phyloP scores from a whole-genome alignment of 1,284 basidiomycete species.

The Anthracocystis setariae region DNA sequence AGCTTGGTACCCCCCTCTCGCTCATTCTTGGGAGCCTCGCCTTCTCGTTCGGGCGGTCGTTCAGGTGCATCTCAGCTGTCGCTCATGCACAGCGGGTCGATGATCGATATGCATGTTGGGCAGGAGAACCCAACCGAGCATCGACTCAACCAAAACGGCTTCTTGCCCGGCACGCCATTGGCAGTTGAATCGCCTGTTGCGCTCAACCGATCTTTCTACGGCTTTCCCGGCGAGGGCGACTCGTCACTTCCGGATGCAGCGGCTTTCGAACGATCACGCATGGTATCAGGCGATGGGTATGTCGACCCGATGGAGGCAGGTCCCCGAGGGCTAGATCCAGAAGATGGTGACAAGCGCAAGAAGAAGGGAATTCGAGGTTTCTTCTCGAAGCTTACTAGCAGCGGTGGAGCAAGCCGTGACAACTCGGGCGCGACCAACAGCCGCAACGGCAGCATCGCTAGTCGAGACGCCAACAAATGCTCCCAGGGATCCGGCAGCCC shows the following conservation, averaged over 20 bases:
- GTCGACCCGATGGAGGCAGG: conserved; percentile 46
- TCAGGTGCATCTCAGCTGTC: conserved; percentile 58
- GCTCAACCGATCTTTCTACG: conserved; percentile 50
- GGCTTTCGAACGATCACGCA: conserved; percentile 31
- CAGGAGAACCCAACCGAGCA: conserved; percentile 57
- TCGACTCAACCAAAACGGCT: conserved; percentile 53
- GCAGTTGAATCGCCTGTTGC: conserved; percentile 41
- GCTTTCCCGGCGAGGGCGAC: conserved; percentile 56
- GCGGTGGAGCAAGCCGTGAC: conserved; percentile 17
- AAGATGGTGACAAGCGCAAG: conserved; percentile 46
- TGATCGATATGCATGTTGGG: conserved; percentile 70
- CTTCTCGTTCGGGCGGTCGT: conserved; percentile 35
- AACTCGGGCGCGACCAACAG: conserved; percentile 16
- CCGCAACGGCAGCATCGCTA: conserved; percentile 45
- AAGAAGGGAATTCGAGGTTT: conserved; percentile 56
- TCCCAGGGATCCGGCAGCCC: conserved; percentile 46
- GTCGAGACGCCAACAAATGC: conserved; percentile 44
- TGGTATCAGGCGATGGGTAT: conserved; percentile 44
- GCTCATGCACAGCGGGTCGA: conserved; percentile 67
- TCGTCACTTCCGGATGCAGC: conserved; percentile 35
- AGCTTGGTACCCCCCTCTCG: conserved; percentile 57
- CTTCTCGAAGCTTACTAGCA: conserved; percentile 48
- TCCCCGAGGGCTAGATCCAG: conserved; percentile 29
- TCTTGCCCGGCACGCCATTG: conserved; percentile 48
- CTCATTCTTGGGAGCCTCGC: conserved; percentile 52